Evolutionary conservation across 495 filamentous ascomycete species (phyloP), one percentile per base, ranked within the genome.

Genomic region (Halenospora varia): DNA sequence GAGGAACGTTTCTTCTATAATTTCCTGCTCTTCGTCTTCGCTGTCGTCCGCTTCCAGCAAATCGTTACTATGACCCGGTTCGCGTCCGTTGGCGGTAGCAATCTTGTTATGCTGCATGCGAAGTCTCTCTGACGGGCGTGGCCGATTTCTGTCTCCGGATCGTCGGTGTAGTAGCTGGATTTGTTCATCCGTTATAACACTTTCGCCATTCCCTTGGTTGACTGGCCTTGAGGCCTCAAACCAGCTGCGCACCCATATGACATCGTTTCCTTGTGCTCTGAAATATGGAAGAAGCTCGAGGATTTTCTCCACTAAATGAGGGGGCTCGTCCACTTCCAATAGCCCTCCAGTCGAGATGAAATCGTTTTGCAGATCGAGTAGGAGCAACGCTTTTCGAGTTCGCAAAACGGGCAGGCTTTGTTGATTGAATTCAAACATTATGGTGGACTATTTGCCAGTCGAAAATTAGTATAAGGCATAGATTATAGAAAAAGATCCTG

Each of bases 351-450:
- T 70, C 24, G 82, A 80, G 45, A 96, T 69, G 65, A 97, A 96
- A 70, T 97, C 94, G 68, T 96, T 96, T 61, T 97, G 94, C 20
- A 96, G 80, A 66, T 96, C 92, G 51, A 97, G 75, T 13, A 96
- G 69, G 22, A 98, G 74, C 40, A 98, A 72, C 0, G 91, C 94
- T 73, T 92, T 88, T 49, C 90, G 83, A 10, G 92, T 94, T 53
- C 65, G 61, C 48, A 84, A 70, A 19, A 73, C 66, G 25, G 79
- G 80, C 15, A 82, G 67, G 2, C 68, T 62, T 8, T 72, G 59
- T 25, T 69, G 64, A 52, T 77, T 74, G 67, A 82, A 75, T 57
- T 76, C 60, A 56, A 82, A 80, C 69, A 78, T 77, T 56, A 55
- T 48, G 29, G 29, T 48, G 29, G 29, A 24, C 26, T 35, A 19